phyloP scores from a whole-genome alignment of 106 monocot genomes.

The Allium fistulosum region DNA sequence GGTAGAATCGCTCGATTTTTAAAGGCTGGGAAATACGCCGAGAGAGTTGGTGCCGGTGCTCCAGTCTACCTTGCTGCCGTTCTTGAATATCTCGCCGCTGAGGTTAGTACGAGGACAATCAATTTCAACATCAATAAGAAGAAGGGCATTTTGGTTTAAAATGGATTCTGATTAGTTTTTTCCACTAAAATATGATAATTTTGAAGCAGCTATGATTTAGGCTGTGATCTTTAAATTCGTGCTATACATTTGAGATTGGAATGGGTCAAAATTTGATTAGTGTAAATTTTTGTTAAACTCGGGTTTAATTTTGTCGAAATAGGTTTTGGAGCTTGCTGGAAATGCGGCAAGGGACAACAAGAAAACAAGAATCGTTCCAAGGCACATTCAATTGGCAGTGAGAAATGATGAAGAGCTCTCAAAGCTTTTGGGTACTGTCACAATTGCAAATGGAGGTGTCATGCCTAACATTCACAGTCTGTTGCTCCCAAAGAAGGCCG shows the following conservation, averaged over 20 bases:
- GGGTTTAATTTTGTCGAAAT: background rate
- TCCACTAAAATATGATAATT: background rate
- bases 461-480: slow-evolving; percentile 13
- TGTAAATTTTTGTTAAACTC: too few species aligned
- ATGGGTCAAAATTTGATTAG: too few species aligned
- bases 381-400: slow-evolving; percentile 20
- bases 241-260: too few species aligned
- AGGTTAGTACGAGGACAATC: slow-evolving; percentile 15
- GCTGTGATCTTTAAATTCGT: background rate
- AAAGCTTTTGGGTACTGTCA: slow-evolving; percentile 19
- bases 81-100: slow-evolving; percentile 62
- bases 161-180: background rate
- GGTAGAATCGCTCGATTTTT: slow-evolving; percentile 16
- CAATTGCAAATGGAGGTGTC: slow-evolving; percentile 15
- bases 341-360: slow-evolving; percentile 24
- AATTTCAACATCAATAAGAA: too few species aligned
- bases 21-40: slow-evolving; percentile 4
- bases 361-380: slow-evolving; percentile 17
- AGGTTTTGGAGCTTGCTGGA: slow-evolving; percentile 29
- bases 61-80: slow-evolving; percentile 70
- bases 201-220: background rate
- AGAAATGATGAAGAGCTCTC: slow-evolving; percentile 29
- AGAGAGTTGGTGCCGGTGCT: slow-evolving; percentile 30
- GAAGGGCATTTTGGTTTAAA: too few species aligned
- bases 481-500: slow-evolving; percentile 14